Evolutionary conservation across 2,329 filamentous ascomycete species (phyloP), one percentile per base, ranked within the genome.

Genomic region (Curvularia sp.): DNA sequence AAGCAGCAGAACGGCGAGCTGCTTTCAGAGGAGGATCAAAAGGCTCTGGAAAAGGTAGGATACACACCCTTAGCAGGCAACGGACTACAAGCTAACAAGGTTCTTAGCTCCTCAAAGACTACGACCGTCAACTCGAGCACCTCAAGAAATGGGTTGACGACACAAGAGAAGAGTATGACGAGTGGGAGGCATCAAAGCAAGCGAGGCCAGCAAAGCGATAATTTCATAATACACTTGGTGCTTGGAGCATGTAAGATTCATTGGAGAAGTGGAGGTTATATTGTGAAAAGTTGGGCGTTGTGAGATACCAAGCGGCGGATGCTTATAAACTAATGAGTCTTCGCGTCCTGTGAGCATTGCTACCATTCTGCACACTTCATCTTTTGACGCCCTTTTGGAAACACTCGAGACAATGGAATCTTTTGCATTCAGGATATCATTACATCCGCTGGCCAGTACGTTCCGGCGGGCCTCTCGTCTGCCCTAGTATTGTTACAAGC

Each of bases 61-160:
- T 20, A 5, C 1, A 30, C 10, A 6, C 15, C 12, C 13, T 38
- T 30, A 59, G 58, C 4, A 10, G 4, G 5, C 26, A 20, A 26
- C 46, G 48, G 49, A 20, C 2, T 20, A 10, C 5, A 51, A 28
- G 30, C 60, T 72, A 60, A 76, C 66, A 51, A 49, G 46, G 13
- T 49, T 2, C 52, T 9, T 9, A 92, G 89, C 89, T 94, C 47
- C 78, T 94, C 68, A 88, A 90, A 69, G 90, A 93, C 72, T 94
- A 93, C 75, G 89, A 93, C 75, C 90, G 88, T 74, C 91, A 94
- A 79, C 82, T 95, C 33, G 77, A 83, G 64, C 89, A 93, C 73
- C 81, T 96, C 62, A 90, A 88, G 77, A 89, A 88, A 71, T 86
- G 88, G 77, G 71, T 89, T 57, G 82, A 80, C 44, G 80, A 84